phyloP scores from a whole-genome alignment of 2,329 filamentous ascomycete species.

The Hirsutella rhossiliensis region DNA sequence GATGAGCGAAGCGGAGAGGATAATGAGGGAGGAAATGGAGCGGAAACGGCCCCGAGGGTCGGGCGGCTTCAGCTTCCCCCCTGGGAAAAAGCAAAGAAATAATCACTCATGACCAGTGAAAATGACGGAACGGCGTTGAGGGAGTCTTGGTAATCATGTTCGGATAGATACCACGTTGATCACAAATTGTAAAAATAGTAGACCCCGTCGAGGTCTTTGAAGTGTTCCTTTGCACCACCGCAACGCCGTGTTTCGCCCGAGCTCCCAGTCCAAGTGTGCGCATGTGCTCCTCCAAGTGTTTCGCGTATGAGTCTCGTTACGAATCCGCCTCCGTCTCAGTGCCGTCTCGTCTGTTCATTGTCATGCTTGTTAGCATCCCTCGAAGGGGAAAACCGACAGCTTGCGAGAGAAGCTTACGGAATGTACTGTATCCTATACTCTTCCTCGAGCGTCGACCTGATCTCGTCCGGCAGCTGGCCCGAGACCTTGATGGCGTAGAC shows the following conservation, averaged over 20 bases:
- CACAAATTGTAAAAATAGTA: not conserved
- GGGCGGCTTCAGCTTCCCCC: slow-evolving; percentile 31
- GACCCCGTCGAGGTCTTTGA: not conserved
- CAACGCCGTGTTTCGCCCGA: slow-evolving; percentile 21
- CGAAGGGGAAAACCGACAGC: slow-evolving; percentile 25
- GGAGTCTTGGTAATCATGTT: not conserved
- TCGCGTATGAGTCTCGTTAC: slow-evolving; percentile 12
- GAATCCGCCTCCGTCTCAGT: slow-evolving; percentile 38
- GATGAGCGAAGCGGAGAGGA: slow-evolving; percentile 78
- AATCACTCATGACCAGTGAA: slow-evolving; percentile 3
- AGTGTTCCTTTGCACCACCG: slow-evolving; percentile 2
- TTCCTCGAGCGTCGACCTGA: slow-evolving; percentile 47
- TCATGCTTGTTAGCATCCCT: slow-evolving; percentile 1
- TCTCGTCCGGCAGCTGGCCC: slow-evolving; percentile 60
- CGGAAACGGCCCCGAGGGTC: slow-evolving; percentile 47
- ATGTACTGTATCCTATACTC: slow-evolving; percentile 54
- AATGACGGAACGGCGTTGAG: slow-evolving; percentile 4
- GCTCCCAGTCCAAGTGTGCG: not conserved
- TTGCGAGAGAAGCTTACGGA: slow-evolving; percentile 42
- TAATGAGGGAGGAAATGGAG: slow-evolving; percentile 79
- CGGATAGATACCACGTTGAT: slow-evolving; percentile 6
- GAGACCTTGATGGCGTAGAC: slow-evolving; percentile 94
- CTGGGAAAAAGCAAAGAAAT: slow-evolving; percentile 40
- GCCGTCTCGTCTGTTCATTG: slow-evolving; percentile 37
- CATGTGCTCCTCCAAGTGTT: not conserved